Evolutionary conservation across 2,329 filamentous ascomycete species (phyloP), one percentile per base, ranked within the genome.

Genomic region (Blastomyces gilchristii): DNA sequence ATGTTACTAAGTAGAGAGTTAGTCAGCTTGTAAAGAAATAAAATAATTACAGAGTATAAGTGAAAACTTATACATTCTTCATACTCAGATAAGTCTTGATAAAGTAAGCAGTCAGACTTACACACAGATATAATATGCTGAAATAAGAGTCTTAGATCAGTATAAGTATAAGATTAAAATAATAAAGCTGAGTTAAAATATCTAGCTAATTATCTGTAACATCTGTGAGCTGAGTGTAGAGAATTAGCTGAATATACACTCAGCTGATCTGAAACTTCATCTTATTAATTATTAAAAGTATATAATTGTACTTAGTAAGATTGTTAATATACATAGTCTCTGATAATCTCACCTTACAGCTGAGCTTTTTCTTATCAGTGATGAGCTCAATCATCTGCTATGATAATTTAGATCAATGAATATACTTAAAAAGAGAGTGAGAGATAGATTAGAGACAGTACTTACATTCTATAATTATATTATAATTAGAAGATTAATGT

Each of bases 401-500:
- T 4, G 31, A 53, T 53, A n/a, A 12, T 53, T 53, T 53, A 53
- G 28, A 34, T 3, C 5, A 8, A 37, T 11, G 12, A 14, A 53
- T 28, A 53, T 53, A 34, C 34, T 31, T 14, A 53, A 31, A 34
- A 8, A 53, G 28, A n/a, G 50, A 2, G 7, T 53, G 25, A 3
- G 50, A 53, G 16, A 53, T 8, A 53, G 50, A 8, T 25, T 18
- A 16, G 14, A 8, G 31, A 3, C 14, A 25, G 31, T 25, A 53
- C 18, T 37, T n/a, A 53, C 63, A 67, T 63, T 52, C 57, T 57
- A 43, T 52, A 61, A 31, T 65, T 67, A 63, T 53, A 31, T 11
- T 52, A 58, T 65, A n/a, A 68, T 69, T n/a, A 65, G 47, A n/a
- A 62, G 63, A 57, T 64, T 58, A 11, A 70, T 68, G 59, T 65